Evolutionary conservation across 129 eudicot species (phyloP), one percentile per base, ranked within the genome.

Genomic region (Arctium lappa): DNA sequence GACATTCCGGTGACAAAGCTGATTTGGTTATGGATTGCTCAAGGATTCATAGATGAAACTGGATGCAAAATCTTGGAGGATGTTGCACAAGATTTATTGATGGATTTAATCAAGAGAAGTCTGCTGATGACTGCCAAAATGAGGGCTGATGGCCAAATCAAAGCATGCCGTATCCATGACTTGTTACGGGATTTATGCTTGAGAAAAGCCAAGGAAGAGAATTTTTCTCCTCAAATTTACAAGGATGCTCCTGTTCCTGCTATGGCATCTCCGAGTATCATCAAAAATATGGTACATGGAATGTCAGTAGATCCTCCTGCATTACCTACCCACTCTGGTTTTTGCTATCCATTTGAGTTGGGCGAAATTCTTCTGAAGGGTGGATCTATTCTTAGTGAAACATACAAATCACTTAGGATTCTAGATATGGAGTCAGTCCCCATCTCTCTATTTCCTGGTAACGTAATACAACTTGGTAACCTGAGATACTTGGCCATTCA

Each of bases 401-500:
- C 78, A 2, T 80, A 70, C 69, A 72, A 75, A 63, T 71, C 75
- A 46, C 80, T 80, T 46, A 63, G 16, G 69, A 63, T 87, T 63
- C 63, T 81, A 29, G 85, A 80, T 71, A 1, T 87, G 16, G 79
- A 70, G 72, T 76, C 75, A 10, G 66, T 80, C 29, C 66, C 33
- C 1, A 9, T 80, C 13, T 13, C 66, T 30, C 0, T 40, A 48
- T 83, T 80, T 74, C 86, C 85, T 18, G 6, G 1, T 1, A 78
- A 72, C 1, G 60, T 78, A 27, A 11, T 12, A 44, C 32, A 72
- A 0, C 80, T 84, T 2, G 63, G 12, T 79, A 74, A 71, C 40
- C 69, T 89, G 33, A 84, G 88, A 40, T 87, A 80, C 76, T 37
- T 90, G 79, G 84, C 83, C 38, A 46, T 83, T 73, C 81, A 69